These are phyloP conservation scores for Prunus padus DNA, from an alignment of 306 rosid genomes.

Conservation along the genomic window DNA sequence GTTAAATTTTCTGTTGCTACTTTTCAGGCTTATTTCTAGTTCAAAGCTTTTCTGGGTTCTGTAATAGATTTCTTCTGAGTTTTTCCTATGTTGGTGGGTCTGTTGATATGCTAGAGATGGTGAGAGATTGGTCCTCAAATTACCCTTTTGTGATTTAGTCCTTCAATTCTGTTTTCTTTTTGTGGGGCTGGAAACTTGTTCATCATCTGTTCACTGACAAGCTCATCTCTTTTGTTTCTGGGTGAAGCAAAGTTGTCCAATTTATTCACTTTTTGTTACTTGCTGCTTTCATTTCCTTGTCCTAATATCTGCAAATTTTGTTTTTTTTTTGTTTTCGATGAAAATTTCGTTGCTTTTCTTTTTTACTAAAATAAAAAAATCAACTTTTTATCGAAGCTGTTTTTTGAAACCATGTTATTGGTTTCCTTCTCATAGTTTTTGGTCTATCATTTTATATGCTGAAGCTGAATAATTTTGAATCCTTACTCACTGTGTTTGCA, in stretches of 20 bases:
- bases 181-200: background rate
- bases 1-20: background rate
- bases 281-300: background rate
- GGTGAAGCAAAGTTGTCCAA: slow-evolving; percentile 5
- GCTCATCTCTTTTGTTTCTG: background rate
- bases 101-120: slow-evolving; percentile 16
- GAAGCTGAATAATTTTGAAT: background rate
- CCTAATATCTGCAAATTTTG: background rate
- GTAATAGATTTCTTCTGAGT: background rate
- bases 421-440: background rate
- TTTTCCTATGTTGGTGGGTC: slow-evolving; percentile 10
- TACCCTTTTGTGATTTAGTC: background rate
- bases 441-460: background rate
- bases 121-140: slow-evolving; percentile 7
- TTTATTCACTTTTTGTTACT: background rate
- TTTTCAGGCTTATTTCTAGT: slow-evolving; percentile 14
- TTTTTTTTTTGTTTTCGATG: background rate
- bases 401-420: background rate
- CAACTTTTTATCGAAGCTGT: background rate
- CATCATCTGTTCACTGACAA: background rate
- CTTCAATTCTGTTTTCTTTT: background rate
- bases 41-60: slow-evolving; percentile 27
- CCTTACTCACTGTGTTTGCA: background rate
- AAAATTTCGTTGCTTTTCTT: background rate
- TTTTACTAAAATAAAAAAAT: background rate